Percentiles rank a stretch among this genome's conserved stretches.
These are phyloP conservation scores for Centella asiatica DNA, from an alignment of 129 eudicot species.

Conservation along the genomic window DNA sequence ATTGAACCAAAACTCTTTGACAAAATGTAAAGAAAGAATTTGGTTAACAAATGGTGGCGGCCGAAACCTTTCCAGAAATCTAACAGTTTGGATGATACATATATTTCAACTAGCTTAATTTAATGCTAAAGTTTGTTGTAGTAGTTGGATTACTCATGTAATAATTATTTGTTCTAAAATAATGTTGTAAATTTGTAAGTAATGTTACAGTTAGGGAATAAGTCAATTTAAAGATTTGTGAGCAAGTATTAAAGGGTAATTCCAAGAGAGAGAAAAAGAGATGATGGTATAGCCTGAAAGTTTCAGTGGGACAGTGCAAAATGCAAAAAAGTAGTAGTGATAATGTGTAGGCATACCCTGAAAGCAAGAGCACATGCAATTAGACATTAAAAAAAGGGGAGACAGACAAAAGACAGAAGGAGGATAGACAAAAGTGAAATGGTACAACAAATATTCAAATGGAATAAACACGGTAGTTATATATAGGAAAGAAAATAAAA, in stretches of 20 bases:
- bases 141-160: not conserved
- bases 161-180: not conserved
- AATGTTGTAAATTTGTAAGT: not conserved
- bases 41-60: too few species aligned
- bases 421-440: conserved; percentile 2
- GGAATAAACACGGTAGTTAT: not conserved
- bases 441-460: conserved; percentile 11
- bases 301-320: not conserved
- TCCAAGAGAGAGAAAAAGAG: not conserved
- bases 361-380: conserved; percentile 14
- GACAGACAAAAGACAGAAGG: conserved; percentile 3
- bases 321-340: conserved; percentile 1
- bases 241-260: not conserved
- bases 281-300: not conserved
- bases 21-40: too few species aligned
- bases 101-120: too few species aligned
- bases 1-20: too few species aligned
- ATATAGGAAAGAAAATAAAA: too few species aligned
- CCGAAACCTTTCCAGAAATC: too few species aligned
- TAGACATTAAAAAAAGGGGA: not conserved
- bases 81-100: too few species aligned
- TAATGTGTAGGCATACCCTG: not conserved
- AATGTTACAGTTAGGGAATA: not conserved
- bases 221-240: conserved; percentile 5
- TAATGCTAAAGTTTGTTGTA: too few species aligned